Base-by-base conservation (phyloP, 2,329 filamentous ascomycete species). In the Raffaelea arxii region DNA sequence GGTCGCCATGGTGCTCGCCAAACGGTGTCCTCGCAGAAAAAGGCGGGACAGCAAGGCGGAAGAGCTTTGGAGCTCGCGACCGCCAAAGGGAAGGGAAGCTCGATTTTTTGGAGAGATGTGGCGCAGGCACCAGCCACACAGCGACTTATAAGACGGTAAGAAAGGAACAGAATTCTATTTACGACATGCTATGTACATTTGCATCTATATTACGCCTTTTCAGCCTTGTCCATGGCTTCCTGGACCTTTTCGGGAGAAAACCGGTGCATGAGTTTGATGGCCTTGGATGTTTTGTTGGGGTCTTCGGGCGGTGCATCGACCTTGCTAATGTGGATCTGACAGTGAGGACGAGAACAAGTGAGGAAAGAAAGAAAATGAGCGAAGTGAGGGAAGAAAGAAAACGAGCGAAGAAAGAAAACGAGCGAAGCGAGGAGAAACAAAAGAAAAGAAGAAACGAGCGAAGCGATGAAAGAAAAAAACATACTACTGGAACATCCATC, bases 401-500 rank as follows among this genome's bases (percentile, higher is more conserved):
- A n/a, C n/a, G n/a, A n/a, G n/a, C n/a, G n/a, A n/a, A n/a, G n/a
- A n/a, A n/a, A n/a, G n/a, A n/a, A n/a, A n/a, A n/a, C n/a, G n/a
- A n/a, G n/a, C n/a, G n/a, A n/a, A n/a, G n/a, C n/a, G n/a, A n/a
- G n/a, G n/a, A n/a, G n/a, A n/a, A n/a, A n/a, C n/a, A n/a, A n/a
- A n/a, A n/a, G n/a, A n/a, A n/a, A n/a, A n/a, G n/a, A n/a, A n/a
- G n/a, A n/a, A n/a, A n/a, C n/a, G n/a, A n/a, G n/a, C n/a, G n/a
- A n/a, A n/a, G n/a, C n/a, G n/a, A n/a, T n/a, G n/a, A 25, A 27
- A 62, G 6, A 24, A 32, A 36, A 2, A 2, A 11, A 47, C 73
- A 57, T 68, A 90, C 85, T 58, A 90, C 86, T 0, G 86, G 86
- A 7, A 86, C 85, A 55, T 91, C 86, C 60, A 89, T 86, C 48